Percentiles rank a stretch among this genome's conserved stretches.
Conservation (phyloP, 2,329 filamentous ascomycete genomes). For the Bipolaris victoriae region DNA sequence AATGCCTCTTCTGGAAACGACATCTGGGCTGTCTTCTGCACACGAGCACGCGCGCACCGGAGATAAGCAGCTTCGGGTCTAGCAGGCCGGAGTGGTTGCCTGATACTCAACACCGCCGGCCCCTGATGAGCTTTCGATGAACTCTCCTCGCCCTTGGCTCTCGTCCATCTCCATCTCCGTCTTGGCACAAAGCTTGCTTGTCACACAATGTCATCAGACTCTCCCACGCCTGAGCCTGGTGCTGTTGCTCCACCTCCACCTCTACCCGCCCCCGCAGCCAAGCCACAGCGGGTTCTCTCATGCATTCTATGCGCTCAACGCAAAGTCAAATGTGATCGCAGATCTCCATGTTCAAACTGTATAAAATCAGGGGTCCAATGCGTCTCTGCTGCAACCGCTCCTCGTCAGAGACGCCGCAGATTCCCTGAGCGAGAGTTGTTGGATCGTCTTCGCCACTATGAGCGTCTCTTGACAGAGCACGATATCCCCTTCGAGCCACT, state of each 20-base stretch:
- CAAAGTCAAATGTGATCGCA: constrained; percentile 50
- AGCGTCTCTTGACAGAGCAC: constrained; percentile 68
- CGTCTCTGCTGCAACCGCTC: constrained; percentile 54
- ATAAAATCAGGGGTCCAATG: constrained; percentile 37
- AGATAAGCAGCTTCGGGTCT: constrained; percentile 7
- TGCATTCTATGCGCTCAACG: constrained; percentile 73
- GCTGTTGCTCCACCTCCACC: constrained; percentile 4
- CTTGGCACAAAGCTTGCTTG: neutral
- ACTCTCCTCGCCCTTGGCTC: neutral
- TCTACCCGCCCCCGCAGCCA: constrained; percentile 18
- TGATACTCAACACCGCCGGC: constrained; percentile 1
- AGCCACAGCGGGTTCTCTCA: constrained; percentile 54
- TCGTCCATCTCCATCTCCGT: neutral
- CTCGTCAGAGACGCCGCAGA: constrained; percentile 63
- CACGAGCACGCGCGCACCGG: neutral
- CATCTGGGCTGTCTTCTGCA: neutral
- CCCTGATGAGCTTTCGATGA: neutral
- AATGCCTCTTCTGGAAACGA: neutral
- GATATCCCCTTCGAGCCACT: constrained; percentile 73
- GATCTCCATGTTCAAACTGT: constrained; percentile 46
- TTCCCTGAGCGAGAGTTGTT: constrained; percentile 74
- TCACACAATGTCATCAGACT: constrained; percentile 15
- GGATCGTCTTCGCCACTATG: constrained; percentile 72
- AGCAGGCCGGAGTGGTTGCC: constrained; percentile 8
- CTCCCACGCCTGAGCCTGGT: constrained; percentile 13